phyloP scores from a whole-genome alignment of 305 asterid genomes.

The Lippia alba region DNA sequence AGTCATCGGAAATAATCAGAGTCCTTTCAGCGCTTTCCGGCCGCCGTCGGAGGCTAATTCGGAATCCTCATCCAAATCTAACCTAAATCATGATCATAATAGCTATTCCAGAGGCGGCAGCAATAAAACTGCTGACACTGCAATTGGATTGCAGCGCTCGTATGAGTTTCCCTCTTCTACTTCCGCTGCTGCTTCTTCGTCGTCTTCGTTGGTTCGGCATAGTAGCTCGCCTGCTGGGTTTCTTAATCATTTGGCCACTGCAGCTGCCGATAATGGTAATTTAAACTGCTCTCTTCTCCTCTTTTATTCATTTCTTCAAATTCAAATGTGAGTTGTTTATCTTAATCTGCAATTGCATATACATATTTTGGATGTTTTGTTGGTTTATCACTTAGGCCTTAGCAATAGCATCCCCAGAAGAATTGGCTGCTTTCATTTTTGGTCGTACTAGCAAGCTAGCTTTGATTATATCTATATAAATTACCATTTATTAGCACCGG shows the following conservation, averaged over 20 bases:
- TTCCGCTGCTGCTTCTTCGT: not conserved
- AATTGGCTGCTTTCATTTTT: too few species aligned
- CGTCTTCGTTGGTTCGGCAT: constrained; percentile 65
- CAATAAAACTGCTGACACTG: constrained; percentile 20
- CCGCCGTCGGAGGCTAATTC: constrained; percentile 40
- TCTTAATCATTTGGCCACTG: constrained; percentile 65
- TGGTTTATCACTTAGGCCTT: too few species aligned
- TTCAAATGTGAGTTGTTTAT: too few species aligned
- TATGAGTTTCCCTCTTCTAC: constrained; percentile 34
- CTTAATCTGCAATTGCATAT: too few species aligned
- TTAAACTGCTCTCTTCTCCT: not conserved
- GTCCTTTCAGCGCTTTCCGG: constrained; percentile 35
- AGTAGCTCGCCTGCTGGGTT: constrained; percentile 83
- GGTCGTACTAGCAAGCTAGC: too few species aligned
- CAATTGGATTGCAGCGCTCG: constrained; percentile 51
- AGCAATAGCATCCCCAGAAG: too few species aligned
- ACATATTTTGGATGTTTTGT: too few species aligned
- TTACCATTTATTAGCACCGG: too few species aligned
- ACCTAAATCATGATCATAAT: constrained; percentile 1
- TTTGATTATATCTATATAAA: too few species aligned
- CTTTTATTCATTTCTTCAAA: not conserved
- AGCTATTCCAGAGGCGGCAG: constrained; percentile 27
- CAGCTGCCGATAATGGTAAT: constrained; percentile 62
- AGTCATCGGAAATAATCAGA: constrained; percentile 40
- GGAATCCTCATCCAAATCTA: constrained; percentile 35